These are phyloP conservation scores for Oryza longistaminata DNA, from an alignment of 176 grass and related monocot genomes.

Conservation along the genomic window DNA sequence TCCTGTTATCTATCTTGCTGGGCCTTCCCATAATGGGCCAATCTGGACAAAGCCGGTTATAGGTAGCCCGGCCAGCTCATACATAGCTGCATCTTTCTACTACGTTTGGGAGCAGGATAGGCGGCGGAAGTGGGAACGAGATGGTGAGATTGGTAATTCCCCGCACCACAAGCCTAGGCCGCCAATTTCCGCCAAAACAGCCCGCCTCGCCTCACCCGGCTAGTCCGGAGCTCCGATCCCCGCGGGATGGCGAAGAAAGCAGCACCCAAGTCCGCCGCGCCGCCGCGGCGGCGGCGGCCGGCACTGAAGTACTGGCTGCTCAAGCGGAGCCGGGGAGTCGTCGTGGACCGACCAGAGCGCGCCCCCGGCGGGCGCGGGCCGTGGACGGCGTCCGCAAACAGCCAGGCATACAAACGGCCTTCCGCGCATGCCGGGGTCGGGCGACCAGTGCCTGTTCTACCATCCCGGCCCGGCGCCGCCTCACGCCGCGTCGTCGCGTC, in stretches of 20 bases:
- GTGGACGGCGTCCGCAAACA: slow-evolving; percentile 89
- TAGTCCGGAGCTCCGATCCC: slow-evolving; percentile 4
- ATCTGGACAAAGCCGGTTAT: not conserved
- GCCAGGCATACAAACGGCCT: slow-evolving; percentile 70
- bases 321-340: slow-evolving; percentile 88
- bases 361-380: slow-evolving; percentile 53
- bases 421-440: too few relatives aligned
- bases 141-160: not conserved
- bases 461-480: too few relatives aligned
- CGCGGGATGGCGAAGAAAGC: slow-evolving; percentile 46
- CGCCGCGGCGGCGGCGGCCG: too few relatives aligned
- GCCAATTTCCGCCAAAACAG: slow-evolving; percentile 37
- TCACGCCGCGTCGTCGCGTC: too few relatives aligned
- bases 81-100: too few relatives aligned
- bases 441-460: too few relatives aligned
- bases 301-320: slow-evolving; percentile 61
- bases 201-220: slow-evolving; percentile 3
- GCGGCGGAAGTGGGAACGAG: too few relatives aligned
- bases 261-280: not conserved
- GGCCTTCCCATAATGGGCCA: too few relatives aligned
- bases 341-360: slow-evolving; percentile 80
- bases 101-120: not conserved
- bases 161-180: slow-evolving; percentile 20
- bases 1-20: too few relatives aligned
- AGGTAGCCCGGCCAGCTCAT: not conserved